Conservation (phyloP, 2,329 filamentous ascomycete genomes). For the Tolypocladium pustulatum region DNA sequence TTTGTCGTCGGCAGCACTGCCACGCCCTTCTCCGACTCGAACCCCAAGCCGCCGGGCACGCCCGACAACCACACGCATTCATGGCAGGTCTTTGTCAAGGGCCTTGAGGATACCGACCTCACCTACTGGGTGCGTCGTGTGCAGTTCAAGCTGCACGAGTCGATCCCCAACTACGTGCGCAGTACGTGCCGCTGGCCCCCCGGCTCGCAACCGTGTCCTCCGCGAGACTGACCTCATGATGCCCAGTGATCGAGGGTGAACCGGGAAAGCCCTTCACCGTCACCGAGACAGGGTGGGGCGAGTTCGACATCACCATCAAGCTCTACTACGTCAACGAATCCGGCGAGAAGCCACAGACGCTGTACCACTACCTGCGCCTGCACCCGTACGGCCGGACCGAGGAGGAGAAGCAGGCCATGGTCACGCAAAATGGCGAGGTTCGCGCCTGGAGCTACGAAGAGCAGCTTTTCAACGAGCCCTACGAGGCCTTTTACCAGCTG, state of each 20-base stretch:
- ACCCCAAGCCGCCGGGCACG: slow-evolving; percentile 65
- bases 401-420: slow-evolving; percentile 54
- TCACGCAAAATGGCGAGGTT: slow-evolving; percentile 51
- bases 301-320: slow-evolving; percentile 94
- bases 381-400: slow-evolving; percentile 84
- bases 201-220: not conserved
- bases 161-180: slow-evolving; percentile 82
- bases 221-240: not conserved
- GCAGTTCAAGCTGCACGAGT: slow-evolving; percentile 97
- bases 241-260: slow-evolving; percentile 58
- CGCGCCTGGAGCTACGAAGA: slow-evolving; percentile 81
- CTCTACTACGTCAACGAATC: slow-evolving; percentile 84
- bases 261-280: slow-evolving; percentile 65
- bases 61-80: slow-evolving; percentile 92
- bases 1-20: slow-evolving; percentile 75
- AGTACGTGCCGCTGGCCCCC: slow-evolving; percentile 34
- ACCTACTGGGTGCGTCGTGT: slow-evolving; percentile 95
- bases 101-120: slow-evolving; percentile 80
- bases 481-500: slow-evolving; percentile 80
- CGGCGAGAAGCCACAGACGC: slow-evolving; percentile 87
- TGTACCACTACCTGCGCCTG: slow-evolving; percentile 85
- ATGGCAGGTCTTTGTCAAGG: slow-evolving; percentile 91
- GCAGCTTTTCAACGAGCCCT: slow-evolving; percentile 94
- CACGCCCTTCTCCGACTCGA: slow-evolving; percentile 65
- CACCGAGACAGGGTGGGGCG: slow-evolving; percentile 91